These are phyloP conservation scores for Metarhizium sp. DNA, from an alignment of 2,329 filamentous ascomycete species.

Conservation along the genomic window DNA sequence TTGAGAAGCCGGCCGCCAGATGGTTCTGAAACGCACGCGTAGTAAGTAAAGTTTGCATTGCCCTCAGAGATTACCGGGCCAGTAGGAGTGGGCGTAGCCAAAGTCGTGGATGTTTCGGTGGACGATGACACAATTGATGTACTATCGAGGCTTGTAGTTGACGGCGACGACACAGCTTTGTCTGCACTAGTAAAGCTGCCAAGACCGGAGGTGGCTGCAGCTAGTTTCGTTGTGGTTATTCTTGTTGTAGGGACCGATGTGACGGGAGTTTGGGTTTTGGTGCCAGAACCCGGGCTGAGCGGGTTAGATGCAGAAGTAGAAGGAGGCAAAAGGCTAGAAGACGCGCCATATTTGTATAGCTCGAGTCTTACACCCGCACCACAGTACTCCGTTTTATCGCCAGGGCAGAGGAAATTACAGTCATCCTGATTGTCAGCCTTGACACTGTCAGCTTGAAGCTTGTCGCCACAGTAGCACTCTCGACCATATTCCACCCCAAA, in stretches of 20 bases:
- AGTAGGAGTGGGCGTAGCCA: constrained; percentile 14
- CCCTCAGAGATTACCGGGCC: constrained; percentile 20
- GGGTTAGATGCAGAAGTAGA: constrained; percentile 17
- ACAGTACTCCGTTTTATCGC: constrained; percentile 21
- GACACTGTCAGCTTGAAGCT: constrained; percentile 17
- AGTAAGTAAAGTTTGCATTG: constrained; percentile 28
- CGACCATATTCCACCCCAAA: constrained; percentile 28
- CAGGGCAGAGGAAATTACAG: constrained; percentile 26
- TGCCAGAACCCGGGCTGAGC: not conserved
- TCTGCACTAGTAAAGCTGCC: no score
- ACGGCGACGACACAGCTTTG: no score
- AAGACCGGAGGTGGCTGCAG: not conserved
- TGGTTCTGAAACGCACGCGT: constrained; percentile 26
- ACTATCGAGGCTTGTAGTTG: constrained; percentile 1
- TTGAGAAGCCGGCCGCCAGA: constrained; percentile 21
- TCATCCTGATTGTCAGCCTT: constrained; percentile 19
- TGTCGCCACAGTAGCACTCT: constrained; percentile 28
- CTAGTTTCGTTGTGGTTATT: not conserved
- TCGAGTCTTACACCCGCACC: constrained; percentile 22
- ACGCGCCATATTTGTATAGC: constrained; percentile 24
- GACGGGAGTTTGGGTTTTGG: not conserved
- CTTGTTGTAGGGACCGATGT: not conserved
- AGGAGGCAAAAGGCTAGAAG: constrained; percentile 14
- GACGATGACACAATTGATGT: not conserved
- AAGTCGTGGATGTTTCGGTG: constrained; percentile 4